Percentiles rank a stretch among this genome's conserved stretches.
Conservation (phyloP, 352 stramenopile genomes). For the Globisporangium acanthophoron region DNA sequence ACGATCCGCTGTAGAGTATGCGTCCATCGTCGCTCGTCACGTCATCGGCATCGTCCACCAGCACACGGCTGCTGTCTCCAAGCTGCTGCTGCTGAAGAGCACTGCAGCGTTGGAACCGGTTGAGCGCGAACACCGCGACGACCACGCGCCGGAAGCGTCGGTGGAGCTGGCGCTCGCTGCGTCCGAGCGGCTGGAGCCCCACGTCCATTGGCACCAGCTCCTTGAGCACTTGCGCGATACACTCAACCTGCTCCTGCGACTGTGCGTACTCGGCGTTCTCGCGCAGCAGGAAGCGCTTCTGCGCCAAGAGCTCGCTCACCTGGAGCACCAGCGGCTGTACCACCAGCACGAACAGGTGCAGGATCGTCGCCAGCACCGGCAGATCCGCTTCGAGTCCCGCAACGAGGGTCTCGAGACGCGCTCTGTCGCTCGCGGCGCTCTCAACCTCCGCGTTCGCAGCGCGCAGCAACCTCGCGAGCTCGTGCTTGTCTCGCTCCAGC, state of each 20-base stretch:
- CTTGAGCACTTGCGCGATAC: slow-evolving; percentile 50
- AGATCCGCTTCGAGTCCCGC: slow-evolving; percentile 33
- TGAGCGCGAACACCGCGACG: slow-evolving; percentile 63
- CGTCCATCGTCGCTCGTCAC: neutral
- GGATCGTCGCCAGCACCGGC: slow-evolving; percentile 35
- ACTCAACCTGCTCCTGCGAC: slow-evolving; percentile 51
- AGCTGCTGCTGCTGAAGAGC: slow-evolving; percentile 5
- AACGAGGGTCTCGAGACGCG: slow-evolving; percentile 26
- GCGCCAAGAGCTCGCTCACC: slow-evolving; percentile 51
- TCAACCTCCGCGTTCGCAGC: slow-evolving; percentile 16
- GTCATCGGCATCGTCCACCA: neutral
- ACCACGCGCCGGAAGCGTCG: slow-evolving; percentile 43
- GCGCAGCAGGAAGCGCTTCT: slow-evolving; percentile 47
- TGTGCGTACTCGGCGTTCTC: slow-evolving; percentile 44
- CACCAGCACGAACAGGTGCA: slow-evolving; percentile 56
- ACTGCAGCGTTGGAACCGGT: slow-evolving; percentile 39
- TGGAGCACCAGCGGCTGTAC: slow-evolving; percentile 56
- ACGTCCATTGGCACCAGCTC: slow-evolving; percentile 37
- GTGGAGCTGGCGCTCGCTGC: slow-evolving; percentile 3
- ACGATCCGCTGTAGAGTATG: slow-evolving; percentile 5
- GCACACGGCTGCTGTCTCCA: neutral
- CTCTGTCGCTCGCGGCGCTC: slow-evolving; percentile 12
- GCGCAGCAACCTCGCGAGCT: slow-evolving; percentile 22
- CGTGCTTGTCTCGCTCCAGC: slow-evolving; percentile 32
- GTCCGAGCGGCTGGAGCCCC: slow-evolving; percentile 10